Percentiles rank a stretch among this genome's conserved stretches.
These are phyloP conservation scores for Kluyveromyces nonfermentans DNA, from an alignment of 805 yeast species.

Conservation along the genomic window DNA sequence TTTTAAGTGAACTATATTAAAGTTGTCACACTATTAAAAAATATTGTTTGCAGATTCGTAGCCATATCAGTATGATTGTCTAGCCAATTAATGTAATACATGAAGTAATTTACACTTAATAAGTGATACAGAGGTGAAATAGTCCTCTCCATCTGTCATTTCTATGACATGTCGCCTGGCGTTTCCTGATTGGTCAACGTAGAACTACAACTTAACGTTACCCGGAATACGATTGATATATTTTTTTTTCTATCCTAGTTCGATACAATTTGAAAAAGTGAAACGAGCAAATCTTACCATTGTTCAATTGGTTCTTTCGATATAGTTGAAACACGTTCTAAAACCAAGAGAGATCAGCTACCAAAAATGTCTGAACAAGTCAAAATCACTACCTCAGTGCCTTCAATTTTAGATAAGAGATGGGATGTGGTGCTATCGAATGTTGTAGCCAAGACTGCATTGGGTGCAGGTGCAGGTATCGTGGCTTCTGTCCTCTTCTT, in stretches of 20 bases:
- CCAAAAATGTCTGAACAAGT: constrained; percentile 17
- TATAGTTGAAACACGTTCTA: background rate
- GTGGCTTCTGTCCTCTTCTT: constrained; percentile 82
- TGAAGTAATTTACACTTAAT: too few relatives aligned
- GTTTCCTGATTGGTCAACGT: background rate
- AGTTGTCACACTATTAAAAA: too few relatives aligned
- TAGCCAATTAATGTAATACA: too few relatives aligned
- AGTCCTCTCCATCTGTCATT: background rate
- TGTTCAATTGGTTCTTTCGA: background rate
- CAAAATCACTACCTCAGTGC: constrained; percentile 35
- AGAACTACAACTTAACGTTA: background rate
- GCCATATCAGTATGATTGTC: too few relatives aligned
- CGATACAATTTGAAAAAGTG: background rate
- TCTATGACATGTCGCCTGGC: background rate
- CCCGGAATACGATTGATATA: background rate
- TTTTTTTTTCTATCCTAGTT: background rate
- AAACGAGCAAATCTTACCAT: background rate
- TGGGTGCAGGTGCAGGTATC: constrained; percentile 96
- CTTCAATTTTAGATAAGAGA: constrained; percentile 53
- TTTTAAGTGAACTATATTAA: too few relatives aligned
- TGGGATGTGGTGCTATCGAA: constrained; percentile 98
- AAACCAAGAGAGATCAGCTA: background rate
- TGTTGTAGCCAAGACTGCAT: constrained; percentile 86
- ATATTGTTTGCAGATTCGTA: too few relatives aligned
- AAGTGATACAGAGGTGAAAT: too few relatives aligned